These are phyloP conservation scores for Cercospora berteroae DNA, from an alignment of 2,329 filamentous ascomycete species.

Conservation along the genomic window DNA sequence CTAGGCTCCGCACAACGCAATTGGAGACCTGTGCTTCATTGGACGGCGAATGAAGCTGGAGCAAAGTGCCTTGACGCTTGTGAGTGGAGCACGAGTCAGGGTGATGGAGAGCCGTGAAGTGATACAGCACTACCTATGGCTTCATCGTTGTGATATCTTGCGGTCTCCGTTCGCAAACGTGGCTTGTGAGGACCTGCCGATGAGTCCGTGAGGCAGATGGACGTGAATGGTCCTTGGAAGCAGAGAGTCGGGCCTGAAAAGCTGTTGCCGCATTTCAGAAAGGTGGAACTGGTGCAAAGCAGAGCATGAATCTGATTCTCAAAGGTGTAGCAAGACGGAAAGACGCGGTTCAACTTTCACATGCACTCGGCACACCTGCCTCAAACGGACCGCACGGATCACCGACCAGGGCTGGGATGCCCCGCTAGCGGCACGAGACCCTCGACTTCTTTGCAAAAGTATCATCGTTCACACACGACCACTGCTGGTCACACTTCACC, in stretches of 20 bases:
- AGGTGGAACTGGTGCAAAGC: neutral
- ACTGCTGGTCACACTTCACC: neutral
- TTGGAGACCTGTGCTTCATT: neutral
- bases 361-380: neutral
- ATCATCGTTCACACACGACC: neutral
- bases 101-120: neutral
- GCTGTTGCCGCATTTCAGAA: neutral
- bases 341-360: neutral
- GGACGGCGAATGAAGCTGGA: neutral
- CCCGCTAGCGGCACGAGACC: conserved; percentile 4
- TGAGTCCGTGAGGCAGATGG: neutral
- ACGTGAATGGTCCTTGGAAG: neutral
- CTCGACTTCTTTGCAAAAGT: conserved; percentile 6
- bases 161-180: neutral
- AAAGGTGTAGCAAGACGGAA: neutral
- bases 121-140: neutral
- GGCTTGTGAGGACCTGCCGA: neutral
- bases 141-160: neutral
- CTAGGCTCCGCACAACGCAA: neutral
- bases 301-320: neutral
- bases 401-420: neutral
- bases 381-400: neutral
- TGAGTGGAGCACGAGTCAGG: too few relatives aligned
- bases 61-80: neutral
- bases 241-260: neutral